Conservation (phyloP, 352 stramenopile species). For the Aphanomyces invadans region DNA sequence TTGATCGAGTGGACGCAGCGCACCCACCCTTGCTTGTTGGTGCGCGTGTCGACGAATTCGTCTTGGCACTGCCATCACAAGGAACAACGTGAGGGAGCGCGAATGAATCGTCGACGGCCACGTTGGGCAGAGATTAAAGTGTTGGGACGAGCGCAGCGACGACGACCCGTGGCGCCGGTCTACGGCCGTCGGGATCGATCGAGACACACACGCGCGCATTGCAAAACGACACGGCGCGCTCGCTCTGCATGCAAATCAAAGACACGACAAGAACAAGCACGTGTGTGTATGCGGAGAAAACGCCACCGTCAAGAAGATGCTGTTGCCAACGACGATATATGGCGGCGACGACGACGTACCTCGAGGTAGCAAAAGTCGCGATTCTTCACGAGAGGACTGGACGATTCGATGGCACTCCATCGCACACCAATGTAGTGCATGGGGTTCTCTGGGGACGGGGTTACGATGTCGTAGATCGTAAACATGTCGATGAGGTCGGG, state of each 20-base stretch:
- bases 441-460: constrained; percentile 57
- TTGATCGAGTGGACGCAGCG: constrained; percentile 78
- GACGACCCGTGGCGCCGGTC: no score
- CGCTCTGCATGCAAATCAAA: no score
- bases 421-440: constrained; percentile 80
- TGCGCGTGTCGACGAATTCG: constrained; percentile 23
- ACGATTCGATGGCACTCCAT: constrained; percentile 72
- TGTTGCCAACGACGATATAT: no score
- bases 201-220: no score
- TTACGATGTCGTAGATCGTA: constrained; percentile 57
- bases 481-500: constrained; percentile 68
- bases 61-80: constrained; percentile 25
- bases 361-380: constrained; percentile 82
- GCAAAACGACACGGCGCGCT: no score
- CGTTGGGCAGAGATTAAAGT: no score
- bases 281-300: no score
- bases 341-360: constrained; percentile 57
- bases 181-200: no score
- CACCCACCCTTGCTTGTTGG: constrained; percentile 39
- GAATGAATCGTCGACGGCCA: no score
- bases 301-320: no score
- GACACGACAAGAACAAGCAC: no score
- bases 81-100: constrained; percentile 33
- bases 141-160: no score
- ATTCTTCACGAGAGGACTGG: constrained; percentile 61